Conservation (phyloP, 2,329 filamentous ascomycete species). For the Sordariomycetes sp. region DNA sequence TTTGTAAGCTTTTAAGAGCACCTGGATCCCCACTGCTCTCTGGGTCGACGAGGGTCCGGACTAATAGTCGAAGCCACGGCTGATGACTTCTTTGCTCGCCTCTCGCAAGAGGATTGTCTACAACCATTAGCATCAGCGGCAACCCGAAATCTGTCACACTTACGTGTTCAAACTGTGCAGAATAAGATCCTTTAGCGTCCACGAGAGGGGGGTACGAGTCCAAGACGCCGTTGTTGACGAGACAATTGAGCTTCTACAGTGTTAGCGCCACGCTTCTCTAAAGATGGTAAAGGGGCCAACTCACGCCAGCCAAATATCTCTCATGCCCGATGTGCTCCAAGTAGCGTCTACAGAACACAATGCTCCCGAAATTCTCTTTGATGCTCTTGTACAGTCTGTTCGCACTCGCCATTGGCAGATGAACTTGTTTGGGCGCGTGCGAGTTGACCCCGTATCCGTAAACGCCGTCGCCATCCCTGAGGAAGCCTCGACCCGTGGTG, state of each 20-base stretch:
- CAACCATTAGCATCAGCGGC: neutral
- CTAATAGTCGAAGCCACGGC: conserved; percentile 43
- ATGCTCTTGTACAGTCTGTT: conserved; percentile 49
- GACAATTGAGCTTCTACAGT: conserved; percentile 39
- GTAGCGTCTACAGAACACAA: conserved; percentile 54
- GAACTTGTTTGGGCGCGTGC: conserved; percentile 21
- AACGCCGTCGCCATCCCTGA: conserved; percentile 64
- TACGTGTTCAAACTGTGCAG: conserved; percentile 55
- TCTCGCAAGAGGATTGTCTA: conserved; percentile 38
- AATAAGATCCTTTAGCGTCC: conserved; percentile 51
- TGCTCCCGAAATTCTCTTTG: conserved; percentile 50
- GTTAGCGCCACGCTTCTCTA: conserved; percentile 6
- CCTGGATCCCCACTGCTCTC: too few species aligned
- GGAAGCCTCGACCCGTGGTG: conserved; percentile 74
- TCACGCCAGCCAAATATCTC: conserved; percentile 47
- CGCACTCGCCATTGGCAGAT: conserved; percentile 39
- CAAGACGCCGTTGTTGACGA: conserved; percentile 47
- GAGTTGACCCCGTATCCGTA: conserved; percentile 40
- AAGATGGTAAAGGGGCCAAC: conserved; percentile 6
- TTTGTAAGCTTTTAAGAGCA: too few species aligned
- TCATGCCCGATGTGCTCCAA: conserved; percentile 54
- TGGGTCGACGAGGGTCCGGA: too few species aligned
- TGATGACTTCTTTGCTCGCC: conserved; percentile 39
- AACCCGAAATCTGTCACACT: conserved; percentile 4
- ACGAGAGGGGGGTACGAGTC: conserved; percentile 46